These are phyloP conservation scores for Naganishia cerealis DNA, from an alignment of 1,284 basidiomycete species.

Conservation along the genomic window DNA sequence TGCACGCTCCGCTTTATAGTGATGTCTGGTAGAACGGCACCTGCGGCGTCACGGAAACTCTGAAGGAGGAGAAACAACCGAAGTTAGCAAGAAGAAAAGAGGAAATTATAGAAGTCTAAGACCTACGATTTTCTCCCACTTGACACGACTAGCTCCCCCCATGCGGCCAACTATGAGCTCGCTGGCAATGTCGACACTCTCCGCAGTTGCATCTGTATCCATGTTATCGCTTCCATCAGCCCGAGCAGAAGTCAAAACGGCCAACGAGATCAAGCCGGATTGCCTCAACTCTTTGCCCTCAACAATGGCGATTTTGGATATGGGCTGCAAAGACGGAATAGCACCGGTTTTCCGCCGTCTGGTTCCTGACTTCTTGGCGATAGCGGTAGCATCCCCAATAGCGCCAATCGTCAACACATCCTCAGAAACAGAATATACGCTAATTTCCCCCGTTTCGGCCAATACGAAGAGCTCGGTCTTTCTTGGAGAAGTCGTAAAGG, in stretches of 20 bases:
- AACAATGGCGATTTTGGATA: conserved; percentile 43
- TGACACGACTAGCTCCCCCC: conserved; percentile 65
- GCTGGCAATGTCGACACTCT: conserved; percentile 58
- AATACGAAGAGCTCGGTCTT: conserved; percentile 60
- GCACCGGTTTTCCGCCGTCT: conserved; percentile 25
- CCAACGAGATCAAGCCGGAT: conserved; percentile 36
- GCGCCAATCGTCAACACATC: conserved; percentile 53
- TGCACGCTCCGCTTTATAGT: conserved; percentile 58
- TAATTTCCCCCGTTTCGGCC: conserved; percentile 67
- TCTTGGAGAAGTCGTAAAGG: conserved; percentile 57
- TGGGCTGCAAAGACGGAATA: conserved; percentile 24
- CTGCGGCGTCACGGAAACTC: conserved; percentile 62
- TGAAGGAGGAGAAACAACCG: conserved; percentile 41
- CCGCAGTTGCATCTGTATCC: conserved; percentile 5
- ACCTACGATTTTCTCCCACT: conserved; percentile 68
- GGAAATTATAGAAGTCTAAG: neutral
- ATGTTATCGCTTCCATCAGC: conserved; percentile 35
- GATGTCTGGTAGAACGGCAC: conserved; percentile 63
- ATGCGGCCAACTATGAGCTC: conserved; percentile 64
- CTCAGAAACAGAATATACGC: conserved; percentile 63
- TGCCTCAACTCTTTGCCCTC: conserved; percentile 49
- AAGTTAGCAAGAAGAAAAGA: neutral
- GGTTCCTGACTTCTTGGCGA: conserved; percentile 30
- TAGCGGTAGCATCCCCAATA: conserved; percentile 44
- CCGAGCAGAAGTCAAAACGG: conserved; percentile 36